Evolutionary conservation across 148 eudicot genomes (phyloP), one percentile per base, ranked within the genome.

Genomic region (Fallopia convolvulus): DNA sequence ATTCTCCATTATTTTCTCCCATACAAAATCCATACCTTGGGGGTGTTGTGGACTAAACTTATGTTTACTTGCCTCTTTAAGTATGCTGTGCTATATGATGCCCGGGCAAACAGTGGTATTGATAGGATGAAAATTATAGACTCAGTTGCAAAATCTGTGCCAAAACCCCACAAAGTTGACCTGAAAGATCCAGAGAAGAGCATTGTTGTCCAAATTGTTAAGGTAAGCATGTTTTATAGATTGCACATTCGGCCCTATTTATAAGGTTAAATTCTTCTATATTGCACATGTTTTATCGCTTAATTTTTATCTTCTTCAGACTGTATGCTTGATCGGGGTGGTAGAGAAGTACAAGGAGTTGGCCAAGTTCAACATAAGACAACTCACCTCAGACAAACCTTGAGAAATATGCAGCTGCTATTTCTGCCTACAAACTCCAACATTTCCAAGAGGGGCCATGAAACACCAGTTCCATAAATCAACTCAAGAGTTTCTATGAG

Each of bases 71-170:
- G 48, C n/a, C 39, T 68, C 9, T 72, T 55, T 72, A 84, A 95
- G 99, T 95, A 86, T 90, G 94, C 99, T n/a, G 97, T 95, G 44
- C 81, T 86, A 41, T 95, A 93, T 78, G 99, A 95, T 68, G 97
- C 98, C 52, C 94, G 99, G 21, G 97, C 99, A 80, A 95, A 95
- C 81, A 83, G 90, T 75, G 98, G 99, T 46, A 82, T 95, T 58
- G 97, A 95, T 76, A 89, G 92, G 85, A 85, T 87, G 87, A 95
- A 93, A 85, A 87, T 95, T 79, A 93, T 95, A 65, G 85, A 91
- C 73, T 90, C 93, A 23, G 91, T 95, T 42, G 99, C 99, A 75
- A 92, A 92, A 80, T 87, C 87, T 78, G 93, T 95, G 78, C 97
- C 98, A 36, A 85, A 49, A 78, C 86, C 91, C 32, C 99, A 95